These are phyloP conservation scores for Neoascochyta sp. DNA, from an alignment of 2,329 filamentous ascomycete genomes.

Conservation along the genomic window DNA sequence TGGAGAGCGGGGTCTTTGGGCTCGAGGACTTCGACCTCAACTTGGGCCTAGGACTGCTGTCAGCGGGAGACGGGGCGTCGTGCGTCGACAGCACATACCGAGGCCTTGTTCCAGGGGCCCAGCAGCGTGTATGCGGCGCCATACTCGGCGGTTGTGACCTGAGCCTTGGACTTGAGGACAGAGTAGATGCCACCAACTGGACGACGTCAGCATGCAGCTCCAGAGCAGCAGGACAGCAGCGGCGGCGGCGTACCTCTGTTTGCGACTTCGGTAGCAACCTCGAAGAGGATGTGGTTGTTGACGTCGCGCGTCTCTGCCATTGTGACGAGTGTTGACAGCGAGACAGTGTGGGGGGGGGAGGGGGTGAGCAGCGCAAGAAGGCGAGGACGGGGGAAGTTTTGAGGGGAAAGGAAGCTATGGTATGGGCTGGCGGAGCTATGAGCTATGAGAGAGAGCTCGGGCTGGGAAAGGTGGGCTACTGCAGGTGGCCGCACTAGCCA, in stretches of 20 bases:
- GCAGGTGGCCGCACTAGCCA: slow-evolving; percentile 28
- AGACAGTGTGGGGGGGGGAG: slow-evolving; percentile 4
- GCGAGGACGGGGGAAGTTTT: too few species aligned
- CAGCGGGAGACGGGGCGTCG: slow-evolving; percentile 7
- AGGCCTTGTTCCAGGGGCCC: slow-evolving; percentile 86
- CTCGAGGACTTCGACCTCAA: slow-evolving; percentile 91
- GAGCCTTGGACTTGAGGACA: slow-evolving; percentile 97
- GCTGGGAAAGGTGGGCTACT: slow-evolving; percentile 26
- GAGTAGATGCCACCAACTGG: slow-evolving; percentile 97
- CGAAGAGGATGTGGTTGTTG: slow-evolving; percentile 93
- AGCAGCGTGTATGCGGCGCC: slow-evolving; percentile 94
- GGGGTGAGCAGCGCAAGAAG: slow-evolving; percentile 9
- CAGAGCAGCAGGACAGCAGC: slow-evolving; percentile 6
- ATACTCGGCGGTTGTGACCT: slow-evolving; percentile 97
- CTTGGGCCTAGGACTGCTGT: slow-evolving; percentile 65
- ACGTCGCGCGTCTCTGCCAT: slow-evolving; percentile 60
- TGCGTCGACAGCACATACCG: slow-evolving; percentile 55
- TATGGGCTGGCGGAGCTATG: slow-evolving; percentile 15
- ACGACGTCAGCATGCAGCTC: slow-evolving; percentile 11
- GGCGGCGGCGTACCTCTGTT: slow-evolving; percentile 68
- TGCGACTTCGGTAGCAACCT: slow-evolving; percentile 94
- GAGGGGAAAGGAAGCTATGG: slow-evolving; percentile 14
- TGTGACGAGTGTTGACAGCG: slow-evolving; percentile 7
- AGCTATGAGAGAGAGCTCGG: slow-evolving; percentile 10
- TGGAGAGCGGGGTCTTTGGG: slow-evolving; percentile 76